phyloP scores from a whole-genome alignment of 768 basidiomycete species.

The Asterophora lycoperdoides region DNA sequence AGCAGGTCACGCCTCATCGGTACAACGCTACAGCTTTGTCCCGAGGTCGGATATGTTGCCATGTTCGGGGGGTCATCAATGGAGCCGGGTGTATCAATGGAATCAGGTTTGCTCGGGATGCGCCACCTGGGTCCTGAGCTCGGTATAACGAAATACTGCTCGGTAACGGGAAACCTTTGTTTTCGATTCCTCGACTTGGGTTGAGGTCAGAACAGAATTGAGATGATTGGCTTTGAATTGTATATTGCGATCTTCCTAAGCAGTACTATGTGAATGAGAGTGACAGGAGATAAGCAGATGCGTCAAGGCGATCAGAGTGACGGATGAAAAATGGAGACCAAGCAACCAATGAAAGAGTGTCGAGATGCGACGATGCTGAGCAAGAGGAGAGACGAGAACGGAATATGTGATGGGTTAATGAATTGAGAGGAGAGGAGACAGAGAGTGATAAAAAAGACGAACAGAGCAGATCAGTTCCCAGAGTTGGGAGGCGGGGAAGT shows the following conservation, averaged over 20 bases:
- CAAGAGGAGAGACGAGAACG: neutral
- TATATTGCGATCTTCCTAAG: constrained; percentile 17
- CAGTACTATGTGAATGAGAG: constrained; percentile 8
- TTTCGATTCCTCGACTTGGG: too few species aligned
- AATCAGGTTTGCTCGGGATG: too few species aligned
- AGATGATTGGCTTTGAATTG: neutral
- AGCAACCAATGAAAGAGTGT: neutral
- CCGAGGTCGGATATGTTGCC: too few species aligned
- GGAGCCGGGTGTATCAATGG: too few species aligned
- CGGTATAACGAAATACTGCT: too few species aligned
- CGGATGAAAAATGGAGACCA: neutral
- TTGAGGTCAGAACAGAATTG: neutral
- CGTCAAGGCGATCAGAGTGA: constrained; percentile 11
- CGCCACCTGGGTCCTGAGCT: too few species aligned
- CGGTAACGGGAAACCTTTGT: too few species aligned
- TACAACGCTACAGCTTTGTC: too few species aligned
- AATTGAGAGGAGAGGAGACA: neutral
- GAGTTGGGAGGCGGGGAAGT: constrained; percentile 46
- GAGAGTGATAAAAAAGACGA: neutral
- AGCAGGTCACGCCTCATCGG: too few species aligned
- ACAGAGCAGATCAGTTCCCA: constrained; percentile 19
- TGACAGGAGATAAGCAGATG: constrained; percentile 12
- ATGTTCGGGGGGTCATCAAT: too few species aligned
- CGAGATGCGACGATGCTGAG: neutral
- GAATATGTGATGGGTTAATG: constrained; percentile 3